A percentile compares a stretch with the other conserved stretches of the same genome.
phyloP scores from a whole-genome alignment of 2,329 filamentous ascomycete genomes.

The Torrubiella hemipterigena region DNA sequence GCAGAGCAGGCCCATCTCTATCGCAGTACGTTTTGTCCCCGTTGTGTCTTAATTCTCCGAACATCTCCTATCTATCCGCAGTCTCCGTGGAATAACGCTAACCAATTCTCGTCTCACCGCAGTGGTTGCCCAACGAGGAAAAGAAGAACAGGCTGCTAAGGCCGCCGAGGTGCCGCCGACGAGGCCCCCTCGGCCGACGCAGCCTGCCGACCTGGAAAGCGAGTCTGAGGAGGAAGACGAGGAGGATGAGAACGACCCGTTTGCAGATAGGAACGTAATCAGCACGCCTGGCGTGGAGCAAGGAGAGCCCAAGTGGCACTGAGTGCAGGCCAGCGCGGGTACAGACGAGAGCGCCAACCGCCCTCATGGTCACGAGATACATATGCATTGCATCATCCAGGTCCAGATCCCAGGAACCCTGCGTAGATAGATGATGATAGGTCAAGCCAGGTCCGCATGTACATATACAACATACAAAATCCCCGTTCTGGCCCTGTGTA shows the following conservation, averaged over 20 bases:
- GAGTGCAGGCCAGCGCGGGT: too few species aligned
- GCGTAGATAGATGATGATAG: too few species aligned
- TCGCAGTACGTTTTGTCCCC: slow-evolving; percentile 32
- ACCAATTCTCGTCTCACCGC: slow-evolving; percentile 25
- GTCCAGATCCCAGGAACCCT: too few species aligned
- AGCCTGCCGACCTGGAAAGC: slow-evolving; percentile 16
- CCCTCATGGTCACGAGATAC: too few species aligned
- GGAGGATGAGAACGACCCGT: slow-evolving; percentile 77
- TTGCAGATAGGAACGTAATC: slow-evolving; percentile 70
- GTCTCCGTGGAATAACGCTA: slow-evolving; percentile 9
- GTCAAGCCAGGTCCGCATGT: too few species aligned
- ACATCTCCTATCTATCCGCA: neutral
- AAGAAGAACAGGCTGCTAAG: slow-evolving; percentile 2
- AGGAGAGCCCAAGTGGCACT: slow-evolving; percentile 19
- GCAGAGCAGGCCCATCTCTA: slow-evolving; percentile 57
- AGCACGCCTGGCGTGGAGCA: slow-evolving; percentile 19
- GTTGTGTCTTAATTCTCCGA: slow-evolving; percentile 7
- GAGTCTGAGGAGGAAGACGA: slow-evolving; percentile 46
- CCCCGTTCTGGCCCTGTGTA: too few species aligned
- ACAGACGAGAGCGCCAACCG: too few species aligned
- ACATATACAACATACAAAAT: too few species aligned
- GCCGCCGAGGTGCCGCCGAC: slow-evolving; percentile 33
- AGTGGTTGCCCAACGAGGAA: slow-evolving; percentile 9
- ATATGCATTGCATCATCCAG: too few species aligned
- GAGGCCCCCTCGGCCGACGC: slow-evolving; percentile 22